Evolutionary conservation across 257 asterid genomes (phyloP), one percentile per base, ranked within the genome.

Genomic region (Handroanthus guayacan): DNA sequence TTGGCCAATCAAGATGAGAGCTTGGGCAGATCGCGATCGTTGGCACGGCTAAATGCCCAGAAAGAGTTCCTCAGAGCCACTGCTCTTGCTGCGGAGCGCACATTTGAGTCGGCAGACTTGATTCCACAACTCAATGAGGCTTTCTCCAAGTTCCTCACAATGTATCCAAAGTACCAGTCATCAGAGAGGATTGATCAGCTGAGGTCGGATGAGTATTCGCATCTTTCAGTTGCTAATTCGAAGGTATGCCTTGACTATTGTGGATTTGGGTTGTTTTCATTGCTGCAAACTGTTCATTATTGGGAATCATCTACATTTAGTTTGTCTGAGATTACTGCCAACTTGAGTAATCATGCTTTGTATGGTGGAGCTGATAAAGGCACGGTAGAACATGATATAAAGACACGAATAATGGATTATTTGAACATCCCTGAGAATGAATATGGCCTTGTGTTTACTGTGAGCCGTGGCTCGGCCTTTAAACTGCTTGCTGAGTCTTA

Each of bases 181-280:
- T 91, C 99, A 0, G 98, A 87, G 84, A 93, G 75, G 88, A 90
- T 95, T 77, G 99, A 95, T 83, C 93, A 88, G 84, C 89, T 93
- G 85, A 89, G 99, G 84, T 70, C 79, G 31, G 97, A 91, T 13
- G 98, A 95, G 80, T 93, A 95, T 64, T 90, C 98, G 6, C 96
- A 95, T 82, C 91, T 95, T 57, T 78, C 85, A 34, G 86, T 83
- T 39, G 75, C 92, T 18, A 75, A 67, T 60, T 90, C 96, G 0
- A 95, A 91, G 94, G 98, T 95, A 83, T 93, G 91, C 84, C 97
- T 95, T 38, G 98, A 95, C 71, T 95, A 95, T 68, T 95, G 99
- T 83, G 98, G 99, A 78, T 95, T 95, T 80, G 98, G 99, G 62
- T 68, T 95, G 84, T 93, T 95, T 85, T 95, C 99, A 9, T 95